Conservation (phyloP, 257 asterid genomes). For the Petunia secreta region DNA sequence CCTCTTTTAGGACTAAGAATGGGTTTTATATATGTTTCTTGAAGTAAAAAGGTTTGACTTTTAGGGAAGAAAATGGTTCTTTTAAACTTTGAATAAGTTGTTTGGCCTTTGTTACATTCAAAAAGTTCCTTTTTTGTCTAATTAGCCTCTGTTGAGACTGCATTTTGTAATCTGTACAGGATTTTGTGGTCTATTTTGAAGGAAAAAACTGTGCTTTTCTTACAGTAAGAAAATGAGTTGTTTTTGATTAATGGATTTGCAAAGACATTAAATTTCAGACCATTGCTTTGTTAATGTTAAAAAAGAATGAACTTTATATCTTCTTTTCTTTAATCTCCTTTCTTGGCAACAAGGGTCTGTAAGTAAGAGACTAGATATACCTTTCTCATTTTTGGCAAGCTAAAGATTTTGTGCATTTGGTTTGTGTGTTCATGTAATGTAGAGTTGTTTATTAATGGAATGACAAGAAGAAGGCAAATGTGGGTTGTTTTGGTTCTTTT, state of each 20-base stretch:
- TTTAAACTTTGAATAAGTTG: no score
- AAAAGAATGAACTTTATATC: background rate
- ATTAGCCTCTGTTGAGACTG: no score
- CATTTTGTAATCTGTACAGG: no score
- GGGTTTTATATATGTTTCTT: background rate
- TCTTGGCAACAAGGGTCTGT: background rate
- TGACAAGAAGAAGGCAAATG: constrained; percentile 26
- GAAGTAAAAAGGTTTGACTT: background rate
- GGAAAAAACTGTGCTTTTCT: no score
- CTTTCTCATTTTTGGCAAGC: background rate
- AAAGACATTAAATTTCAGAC: background rate
- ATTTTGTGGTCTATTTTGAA: no score
- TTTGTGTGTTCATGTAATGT: background rate
- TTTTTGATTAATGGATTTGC: background rate
- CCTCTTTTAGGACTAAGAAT: background rate
- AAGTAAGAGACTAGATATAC: background rate
- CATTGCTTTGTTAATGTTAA: background rate
- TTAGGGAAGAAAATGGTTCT: background rate
- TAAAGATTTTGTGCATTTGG: constrained; percentile 10
- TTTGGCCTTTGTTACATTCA: no score
- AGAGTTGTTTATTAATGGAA: background rate
- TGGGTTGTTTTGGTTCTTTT: constrained; percentile 9
- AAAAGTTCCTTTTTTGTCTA: no score
- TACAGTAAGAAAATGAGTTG: no score
- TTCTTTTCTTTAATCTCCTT: background rate